Conservation (phyloP, 345 rosid species). For the Combretum micranthum region DNA sequence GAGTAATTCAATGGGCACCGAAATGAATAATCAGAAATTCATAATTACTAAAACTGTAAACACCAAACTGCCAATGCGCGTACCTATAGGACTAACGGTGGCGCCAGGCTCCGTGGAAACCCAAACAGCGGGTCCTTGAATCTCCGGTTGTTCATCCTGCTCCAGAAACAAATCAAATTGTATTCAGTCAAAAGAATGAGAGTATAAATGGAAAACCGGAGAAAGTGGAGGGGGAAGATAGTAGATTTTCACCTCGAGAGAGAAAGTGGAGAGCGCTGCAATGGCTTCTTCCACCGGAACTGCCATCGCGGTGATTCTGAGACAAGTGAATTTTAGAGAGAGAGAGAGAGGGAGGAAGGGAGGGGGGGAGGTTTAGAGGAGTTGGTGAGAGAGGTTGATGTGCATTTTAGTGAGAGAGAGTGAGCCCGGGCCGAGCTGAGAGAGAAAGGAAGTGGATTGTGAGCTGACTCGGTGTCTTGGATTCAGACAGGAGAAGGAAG, state of each 20-base stretch:
- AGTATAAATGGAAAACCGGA: not conserved
- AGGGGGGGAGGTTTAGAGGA: not conserved
- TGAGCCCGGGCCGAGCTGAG: not conserved
- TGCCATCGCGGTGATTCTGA: conserved; percentile 28
- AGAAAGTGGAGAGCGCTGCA: conserved; percentile 96
- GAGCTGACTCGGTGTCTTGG: conserved; percentile 9
- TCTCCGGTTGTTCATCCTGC: conserved; percentile 92
- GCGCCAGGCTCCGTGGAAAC: conserved; percentile 84
- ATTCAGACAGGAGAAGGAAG: not conserved
- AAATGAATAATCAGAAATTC: not conserved
- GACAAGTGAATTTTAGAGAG: not conserved
- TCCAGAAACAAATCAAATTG: conserved; percentile 5
- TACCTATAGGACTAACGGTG: conserved; percentile 82
- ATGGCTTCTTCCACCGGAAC: conserved; percentile 99
- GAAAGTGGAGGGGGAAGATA: not conserved
- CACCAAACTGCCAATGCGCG: not conserved
- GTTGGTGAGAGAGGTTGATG: not conserved
- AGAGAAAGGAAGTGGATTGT: not conserved
- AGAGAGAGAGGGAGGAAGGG: not conserved
- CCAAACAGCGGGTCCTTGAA: conserved; percentile 83
- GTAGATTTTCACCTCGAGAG: conserved; percentile 56
- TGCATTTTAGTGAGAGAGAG: not conserved
- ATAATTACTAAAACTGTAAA: not conserved
- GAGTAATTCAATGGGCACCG: no score
- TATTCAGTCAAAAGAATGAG: conserved; percentile 8